A percentile compares a stretch with the other conserved stretches of the same genome.
Evolutionary conservation across 2,329 filamentous ascomycete genomes (phyloP).

Genomic region (Phyllosticta paracitricarpa): DNA sequence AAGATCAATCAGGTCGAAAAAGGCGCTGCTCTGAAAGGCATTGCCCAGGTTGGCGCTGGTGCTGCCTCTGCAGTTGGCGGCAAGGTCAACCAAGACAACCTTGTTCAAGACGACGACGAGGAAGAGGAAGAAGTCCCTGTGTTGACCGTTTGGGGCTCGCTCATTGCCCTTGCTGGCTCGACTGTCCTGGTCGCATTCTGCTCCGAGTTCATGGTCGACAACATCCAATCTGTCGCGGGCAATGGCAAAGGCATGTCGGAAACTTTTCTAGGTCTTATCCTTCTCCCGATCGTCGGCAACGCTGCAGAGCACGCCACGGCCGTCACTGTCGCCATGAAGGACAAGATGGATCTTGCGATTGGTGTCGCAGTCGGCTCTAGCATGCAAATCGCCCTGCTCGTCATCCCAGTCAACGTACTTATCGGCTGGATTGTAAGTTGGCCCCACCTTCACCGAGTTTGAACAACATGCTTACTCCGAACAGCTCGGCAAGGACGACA

Average conservation of each 20-base stretch:
- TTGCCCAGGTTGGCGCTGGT: constrained; percentile 44
- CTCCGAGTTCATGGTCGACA: constrained; percentile 54
- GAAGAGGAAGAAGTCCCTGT: constrained; percentile 62
- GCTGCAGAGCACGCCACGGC: constrained; percentile 58
- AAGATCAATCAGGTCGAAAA: constrained; percentile 42
- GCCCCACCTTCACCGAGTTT: background rate
- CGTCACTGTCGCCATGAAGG: constrained; percentile 51
- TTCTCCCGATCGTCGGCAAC: constrained; percentile 56
- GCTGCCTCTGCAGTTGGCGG: constrained; percentile 42
- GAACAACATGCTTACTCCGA: background rate
- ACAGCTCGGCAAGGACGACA: constrained; percentile 42
- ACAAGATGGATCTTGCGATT: constrained; percentile 60
- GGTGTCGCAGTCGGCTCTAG: constrained; percentile 56
- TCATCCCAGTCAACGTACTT: constrained; percentile 50
- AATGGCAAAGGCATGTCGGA: constrained; percentile 39
- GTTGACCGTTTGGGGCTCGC: constrained; percentile 60
- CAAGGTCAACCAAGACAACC: constrained; percentile 39
- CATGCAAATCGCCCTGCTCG: constrained; percentile 55
- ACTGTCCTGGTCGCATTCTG: constrained; percentile 75
- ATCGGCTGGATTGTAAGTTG: constrained; percentile 44
- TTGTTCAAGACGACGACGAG: constrained; percentile 25
- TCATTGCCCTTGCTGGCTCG: constrained; percentile 59
- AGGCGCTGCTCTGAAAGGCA: constrained; percentile 39
- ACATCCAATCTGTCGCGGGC: constrained; percentile 46
- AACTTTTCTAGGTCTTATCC: constrained; percentile 54